Conservation (phyloP, 225 moss, liverwort and hornwort species). For the Thuidium tamariscinum region DNA sequence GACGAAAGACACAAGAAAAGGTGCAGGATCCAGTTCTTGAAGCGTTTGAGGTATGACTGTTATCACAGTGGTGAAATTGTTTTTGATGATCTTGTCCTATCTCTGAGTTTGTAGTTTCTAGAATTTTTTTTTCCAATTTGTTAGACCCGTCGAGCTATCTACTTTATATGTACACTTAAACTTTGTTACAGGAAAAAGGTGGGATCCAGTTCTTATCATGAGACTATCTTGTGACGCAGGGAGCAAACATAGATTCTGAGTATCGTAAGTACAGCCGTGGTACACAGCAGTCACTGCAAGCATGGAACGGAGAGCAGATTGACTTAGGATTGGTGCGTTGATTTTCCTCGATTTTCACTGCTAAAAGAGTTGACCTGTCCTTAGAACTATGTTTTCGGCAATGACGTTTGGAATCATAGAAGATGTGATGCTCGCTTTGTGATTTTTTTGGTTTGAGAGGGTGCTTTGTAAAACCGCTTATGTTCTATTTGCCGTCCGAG, state of each 20-base stretch:
- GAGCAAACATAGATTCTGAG: constrained; percentile 44
- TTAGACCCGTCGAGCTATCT: neutral
- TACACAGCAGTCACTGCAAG: constrained; percentile 72
- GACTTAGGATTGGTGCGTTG: constrained; percentile 82
- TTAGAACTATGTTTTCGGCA: neutral
- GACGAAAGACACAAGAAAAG: constrained; percentile 65
- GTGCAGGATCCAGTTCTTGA: constrained; percentile 62
- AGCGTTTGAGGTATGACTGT: constrained; percentile 56
- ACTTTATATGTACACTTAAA: neutral
- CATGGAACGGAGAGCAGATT: constrained; percentile 80
- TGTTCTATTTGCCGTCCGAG: neutral
- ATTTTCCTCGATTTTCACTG: neutral
- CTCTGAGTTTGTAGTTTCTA: neutral
- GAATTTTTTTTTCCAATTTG: neutral
- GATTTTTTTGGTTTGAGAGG: neutral
- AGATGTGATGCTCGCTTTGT: neutral
- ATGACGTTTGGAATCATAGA: neutral
- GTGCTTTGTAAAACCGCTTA: neutral
- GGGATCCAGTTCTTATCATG: neutral
- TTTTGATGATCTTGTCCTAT: neutral
- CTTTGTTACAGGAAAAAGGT: neutral
- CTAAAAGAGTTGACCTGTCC: neutral
- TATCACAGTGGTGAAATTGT: neutral
- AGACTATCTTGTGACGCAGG: constrained; percentile 26
- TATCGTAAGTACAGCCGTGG: constrained; percentile 56